Evolutionary conservation across 2,329 filamentous ascomycete species (phyloP), one percentile per base, ranked within the genome.

Genomic region (Furcasterigmium furcatum): DNA sequence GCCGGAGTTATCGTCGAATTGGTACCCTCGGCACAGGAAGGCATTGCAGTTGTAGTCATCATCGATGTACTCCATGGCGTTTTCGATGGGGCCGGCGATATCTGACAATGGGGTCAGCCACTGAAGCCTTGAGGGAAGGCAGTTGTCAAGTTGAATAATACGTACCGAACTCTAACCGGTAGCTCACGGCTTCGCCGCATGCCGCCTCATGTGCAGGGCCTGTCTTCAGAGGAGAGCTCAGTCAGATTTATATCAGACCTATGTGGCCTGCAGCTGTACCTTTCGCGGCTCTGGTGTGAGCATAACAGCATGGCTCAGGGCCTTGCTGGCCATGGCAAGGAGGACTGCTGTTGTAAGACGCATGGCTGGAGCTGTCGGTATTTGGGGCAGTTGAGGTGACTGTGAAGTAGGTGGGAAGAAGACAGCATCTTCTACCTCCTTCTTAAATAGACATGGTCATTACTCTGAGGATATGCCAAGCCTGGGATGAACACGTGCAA

Each of bases 21-120:
- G 58, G 36, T 60, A 60, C 0, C 60, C 59, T 9, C 59, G 58
- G 52, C 59, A 62, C 5, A 56, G 40, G 35, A 58, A 60, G 10
- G 51, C 47, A 21, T 60, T 53, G 50, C 58, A 60, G 13, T 56
- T 52, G 46, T 58, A 58, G 32, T 45, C 47, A 8, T 43, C 44
- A 29, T 59, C 55, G 18, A 46, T 55, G 3, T 50, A 41, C 4
- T 48, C 45, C n/a, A 60, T 42, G 16, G 57, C 56, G 38, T 60
- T 55, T 38, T 60, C 58, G 32, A 60, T 60, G 2, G 58, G 58
- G 7, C 58, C 56, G 9, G 58, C 49, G 19, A 44, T 44, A 25
- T 59, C 57, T 59, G 21, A n/a, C n/a, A n/a, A n/a, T 27, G 24
- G 22, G 6, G 10, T 32, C 5, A 21, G 14, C 27, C 14, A 20